Conservation (phyloP, 257 asterid genomes). For the Scutellaria barbata region DNA sequence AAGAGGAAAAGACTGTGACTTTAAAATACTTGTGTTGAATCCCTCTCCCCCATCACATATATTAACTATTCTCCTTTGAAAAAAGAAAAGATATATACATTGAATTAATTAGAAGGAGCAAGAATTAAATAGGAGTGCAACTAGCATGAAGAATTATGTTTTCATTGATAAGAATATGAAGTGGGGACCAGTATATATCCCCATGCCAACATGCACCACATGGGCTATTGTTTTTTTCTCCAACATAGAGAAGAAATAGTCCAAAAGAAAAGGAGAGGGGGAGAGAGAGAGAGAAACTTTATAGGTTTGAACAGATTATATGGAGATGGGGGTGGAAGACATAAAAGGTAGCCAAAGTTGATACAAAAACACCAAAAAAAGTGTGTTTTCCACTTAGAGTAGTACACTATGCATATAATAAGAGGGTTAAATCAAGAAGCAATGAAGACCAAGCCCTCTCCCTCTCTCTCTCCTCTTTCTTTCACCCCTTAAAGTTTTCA, state of each 20-base stretch:
- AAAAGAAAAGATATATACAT: background rate
- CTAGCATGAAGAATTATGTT: conserved; percentile 32
- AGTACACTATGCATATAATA: conserved; percentile 8
- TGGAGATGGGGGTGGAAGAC: conserved; percentile 2
- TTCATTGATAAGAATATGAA: conserved; percentile 35
- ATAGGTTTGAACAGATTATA: conserved; percentile 34
- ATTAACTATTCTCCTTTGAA: conserved; percentile 45
- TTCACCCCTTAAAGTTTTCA: background rate
- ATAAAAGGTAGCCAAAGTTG: conserved; percentile 45
- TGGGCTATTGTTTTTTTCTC: conserved; percentile 45
- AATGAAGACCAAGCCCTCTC: background rate
- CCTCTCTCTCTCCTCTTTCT: background rate
- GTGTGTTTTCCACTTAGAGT: conserved; percentile 42
- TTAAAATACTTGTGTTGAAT: conserved; percentile 27
- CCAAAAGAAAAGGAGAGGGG: background rate
- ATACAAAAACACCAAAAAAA: conserved; percentile 40
- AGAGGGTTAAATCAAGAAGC: conserved; percentile 34
- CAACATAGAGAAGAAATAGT: conserved; percentile 22
- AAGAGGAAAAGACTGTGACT: conserved; percentile 41
- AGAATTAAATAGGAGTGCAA: background rate
- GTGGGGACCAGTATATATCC: conserved; percentile 56
- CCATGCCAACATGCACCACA: conserved; percentile 72
- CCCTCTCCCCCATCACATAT: conserved; percentile 37
- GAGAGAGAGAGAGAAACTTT: background rate
- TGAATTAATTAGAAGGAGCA: background rate